Conservation (phyloP, 2,329 filamentous ascomycete genomes). For the Venturia oleaginea region DNA sequence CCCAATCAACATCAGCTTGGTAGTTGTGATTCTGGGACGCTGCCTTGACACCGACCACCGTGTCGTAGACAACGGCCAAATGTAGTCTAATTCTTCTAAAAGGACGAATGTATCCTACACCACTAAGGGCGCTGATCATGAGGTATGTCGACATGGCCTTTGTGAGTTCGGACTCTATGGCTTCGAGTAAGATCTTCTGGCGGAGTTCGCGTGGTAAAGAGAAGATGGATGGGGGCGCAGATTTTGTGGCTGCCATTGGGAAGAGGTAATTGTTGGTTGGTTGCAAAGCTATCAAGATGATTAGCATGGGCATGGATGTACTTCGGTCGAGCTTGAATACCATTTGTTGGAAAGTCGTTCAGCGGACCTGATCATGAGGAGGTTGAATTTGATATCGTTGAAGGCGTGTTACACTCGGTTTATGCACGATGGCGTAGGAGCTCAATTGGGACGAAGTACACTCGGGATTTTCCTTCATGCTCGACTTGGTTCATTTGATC, state of each 20-base stretch:
- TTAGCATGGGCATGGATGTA: no score
- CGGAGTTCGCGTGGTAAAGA: background rate
- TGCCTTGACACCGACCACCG: background rate
- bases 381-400: no score
- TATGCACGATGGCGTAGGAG: no score
- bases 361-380: no score
- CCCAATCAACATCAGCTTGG: no score
- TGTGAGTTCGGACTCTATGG: background rate
- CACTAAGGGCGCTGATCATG: background rate
- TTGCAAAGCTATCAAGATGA: no score
- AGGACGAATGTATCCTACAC: background rate
- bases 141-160: background rate
- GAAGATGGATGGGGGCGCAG: background rate
- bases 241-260: background rate
- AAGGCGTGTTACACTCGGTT: no score
- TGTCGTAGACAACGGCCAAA: background rate
- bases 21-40: background rate
- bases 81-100: background rate
- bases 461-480: no score
- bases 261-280: background rate
- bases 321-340: no score
- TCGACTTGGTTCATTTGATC: no score
- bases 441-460: no score
- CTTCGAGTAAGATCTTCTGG: background rate
- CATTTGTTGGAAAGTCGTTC: no score